Evolutionary conservation across 345 rosid species (phyloP).

Genomic region (Melastoma malabathricum): DNA sequence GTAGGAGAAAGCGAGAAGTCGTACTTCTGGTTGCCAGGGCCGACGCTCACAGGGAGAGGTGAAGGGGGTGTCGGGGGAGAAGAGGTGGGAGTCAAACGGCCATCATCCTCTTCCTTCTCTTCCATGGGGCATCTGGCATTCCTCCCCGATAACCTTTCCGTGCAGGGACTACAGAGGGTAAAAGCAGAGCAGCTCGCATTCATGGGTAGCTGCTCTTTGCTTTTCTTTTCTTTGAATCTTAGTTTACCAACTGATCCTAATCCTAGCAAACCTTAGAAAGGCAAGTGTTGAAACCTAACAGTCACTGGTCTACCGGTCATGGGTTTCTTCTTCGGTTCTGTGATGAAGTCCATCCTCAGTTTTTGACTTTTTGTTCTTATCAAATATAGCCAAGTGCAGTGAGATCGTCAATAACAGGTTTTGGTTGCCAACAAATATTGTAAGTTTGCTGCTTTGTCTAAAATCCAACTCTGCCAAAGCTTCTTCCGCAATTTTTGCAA

Average conservation of each 20-base stretch:
- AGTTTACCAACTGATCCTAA: background rate
- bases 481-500: too few species aligned
- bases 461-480: too few species aligned
- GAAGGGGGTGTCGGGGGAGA: slow-evolving; percentile 50
- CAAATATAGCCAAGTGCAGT: too few species aligned
- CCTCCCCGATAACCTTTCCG: background rate
- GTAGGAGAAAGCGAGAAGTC: slow-evolving; percentile 25
- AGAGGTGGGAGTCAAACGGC: slow-evolving; percentile 16
- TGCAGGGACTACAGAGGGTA: background rate
- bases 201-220: background rate
- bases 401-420: too few species aligned
- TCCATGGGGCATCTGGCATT: slow-evolving; percentile 2
- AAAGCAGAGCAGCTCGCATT: background rate
- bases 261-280: slow-evolving; percentile 5
- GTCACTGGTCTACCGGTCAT: slow-evolving; percentile 8
- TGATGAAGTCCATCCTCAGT: background rate
- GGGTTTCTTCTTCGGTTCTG: background rate
- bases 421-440: too few species aligned
- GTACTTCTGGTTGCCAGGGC: slow-evolving; percentile 34
- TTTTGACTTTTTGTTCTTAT: too few species aligned
- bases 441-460: too few species aligned
- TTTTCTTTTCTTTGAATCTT: background rate
- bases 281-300: slow-evolving; percentile 5
- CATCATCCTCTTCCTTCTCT: slow-evolving; percentile 7
- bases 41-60: slow-evolving; percentile 44